Evolutionary conservation across 1,284 basidiomycete species (phyloP), one percentile per base, ranked within the genome.

Genomic region (Austroboletus niveus): DNA sequence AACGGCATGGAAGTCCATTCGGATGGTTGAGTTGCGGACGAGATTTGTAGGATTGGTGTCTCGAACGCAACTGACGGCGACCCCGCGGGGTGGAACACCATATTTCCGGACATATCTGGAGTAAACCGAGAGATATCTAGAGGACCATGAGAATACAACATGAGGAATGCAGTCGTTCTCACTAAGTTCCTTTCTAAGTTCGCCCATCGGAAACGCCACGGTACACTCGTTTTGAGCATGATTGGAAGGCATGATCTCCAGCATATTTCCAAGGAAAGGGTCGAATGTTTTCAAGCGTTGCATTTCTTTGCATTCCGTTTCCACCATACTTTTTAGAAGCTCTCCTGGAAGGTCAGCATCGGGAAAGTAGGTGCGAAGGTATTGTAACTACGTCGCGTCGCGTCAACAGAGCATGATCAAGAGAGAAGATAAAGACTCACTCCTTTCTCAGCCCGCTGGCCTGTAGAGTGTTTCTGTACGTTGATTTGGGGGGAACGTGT

Each of bases 301-400:
- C 30, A 60, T 54, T 41, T 70, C 50, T 35, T 61, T 68, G 11
- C 72, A 69, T 43, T 84, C 81, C 44, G 72, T 69, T 24, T 71
- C 65, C 14, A 88, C 68, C 53, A 81, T 73, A 20, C 79, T 75
- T 45, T 78, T 69, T 42, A 90, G 75, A 27, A 90, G 67, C 29
- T 87, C 82, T 30, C 77, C 68, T 8, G 85, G 71, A 31, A 90
- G 72, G 53, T 89, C 84, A n/a, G 84, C 74, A 55, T 90, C 87
- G 2, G 88, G 85, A 53, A 85, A 76, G 65, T 79, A 77, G 14
- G 79, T 81, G 44, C 84, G 79, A 43, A 90, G 69, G 58, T 87
- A 89, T 51, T 82, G 79, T 9, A 84, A 77, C 88, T 89, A 54
- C 22, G 46, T 42, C 39, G 48, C 15, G 29, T 11, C 6, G 9